A percentile compares a stretch with the other conserved stretches of the same genome.
Conservation (phyloP, 257 asterid species). For the Solanum pinnatisectum region DNA sequence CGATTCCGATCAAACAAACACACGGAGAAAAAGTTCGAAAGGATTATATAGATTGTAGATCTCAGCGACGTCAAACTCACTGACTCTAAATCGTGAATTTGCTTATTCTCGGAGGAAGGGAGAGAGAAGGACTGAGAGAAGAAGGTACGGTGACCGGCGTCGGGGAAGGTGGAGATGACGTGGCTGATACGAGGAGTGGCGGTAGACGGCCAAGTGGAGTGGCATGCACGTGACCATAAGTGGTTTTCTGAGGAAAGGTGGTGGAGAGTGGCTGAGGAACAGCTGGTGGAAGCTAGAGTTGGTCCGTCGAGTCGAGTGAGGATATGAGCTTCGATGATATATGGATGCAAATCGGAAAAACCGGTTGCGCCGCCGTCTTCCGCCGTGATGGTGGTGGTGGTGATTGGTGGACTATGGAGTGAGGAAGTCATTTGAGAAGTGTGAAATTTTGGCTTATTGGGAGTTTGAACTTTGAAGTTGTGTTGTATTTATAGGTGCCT, state of each 20-base stretch:
- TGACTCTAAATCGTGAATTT: background rate
- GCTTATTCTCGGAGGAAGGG: background rate
- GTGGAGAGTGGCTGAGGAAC: conserved; percentile 55
- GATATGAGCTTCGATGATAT: conserved; percentile 48
- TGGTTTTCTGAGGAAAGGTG: conserved; percentile 36
- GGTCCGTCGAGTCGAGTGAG: conserved; percentile 63
- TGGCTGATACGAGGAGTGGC: conserved; percentile 23
- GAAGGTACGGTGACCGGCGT: conserved; percentile 60
- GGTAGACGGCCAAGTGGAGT: conserved; percentile 80
- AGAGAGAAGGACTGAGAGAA: conserved; percentile 47
- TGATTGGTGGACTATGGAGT: background rate
- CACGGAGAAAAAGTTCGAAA: background rate
- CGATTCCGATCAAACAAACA: background rate
- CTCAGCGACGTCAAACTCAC: background rate
- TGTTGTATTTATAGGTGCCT: background rate
- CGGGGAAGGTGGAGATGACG: conserved; percentile 42
- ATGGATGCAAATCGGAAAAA: conserved; percentile 42
- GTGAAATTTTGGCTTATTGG: background rate
- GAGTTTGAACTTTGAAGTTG: background rate
- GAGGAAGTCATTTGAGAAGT: background rate
- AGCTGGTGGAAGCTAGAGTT: conserved; percentile 43
- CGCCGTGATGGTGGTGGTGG: conserved; percentile 4
- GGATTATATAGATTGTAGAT: background rate
- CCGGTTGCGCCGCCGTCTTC: conserved; percentile 10
- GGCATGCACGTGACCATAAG: conserved; percentile 56